Percentiles rank a stretch among this genome's conserved stretches.
Conservation (phyloP, 495 filamentous ascomycete species). For the Aspergillus coremiiformis region DNA sequence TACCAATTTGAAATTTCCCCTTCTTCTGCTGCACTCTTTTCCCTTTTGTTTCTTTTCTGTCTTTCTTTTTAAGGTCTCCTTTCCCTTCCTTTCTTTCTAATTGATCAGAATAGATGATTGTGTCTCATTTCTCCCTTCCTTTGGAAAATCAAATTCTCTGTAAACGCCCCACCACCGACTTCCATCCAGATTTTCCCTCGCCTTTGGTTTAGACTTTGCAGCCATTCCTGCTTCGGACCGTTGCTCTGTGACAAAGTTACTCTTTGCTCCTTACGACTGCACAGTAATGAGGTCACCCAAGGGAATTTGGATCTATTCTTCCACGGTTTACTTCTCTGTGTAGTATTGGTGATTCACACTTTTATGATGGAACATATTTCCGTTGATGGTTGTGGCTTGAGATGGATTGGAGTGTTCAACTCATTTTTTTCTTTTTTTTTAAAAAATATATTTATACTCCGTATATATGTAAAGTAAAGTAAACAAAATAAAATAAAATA, state of each 20-base stretch:
- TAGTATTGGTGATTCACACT: neutral
- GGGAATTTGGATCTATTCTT: neutral
- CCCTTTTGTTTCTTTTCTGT: neutral
- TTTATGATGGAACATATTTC: neutral
- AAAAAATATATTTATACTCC: too few species aligned
- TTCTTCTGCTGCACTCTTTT: neutral
- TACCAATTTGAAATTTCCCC: neutral
- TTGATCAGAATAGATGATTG: neutral
- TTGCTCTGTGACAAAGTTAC: neutral
- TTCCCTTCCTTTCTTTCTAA: slow-evolving; percentile 1
- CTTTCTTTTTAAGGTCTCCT: neutral
- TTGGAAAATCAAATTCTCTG: too few species aligned
- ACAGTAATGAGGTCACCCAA: neutral
- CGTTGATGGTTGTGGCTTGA: neutral
- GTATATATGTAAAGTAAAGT: too few species aligned
- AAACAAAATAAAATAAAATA: too few species aligned
- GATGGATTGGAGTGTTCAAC: neutral
- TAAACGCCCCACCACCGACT: neutral
- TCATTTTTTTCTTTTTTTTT: neutral
- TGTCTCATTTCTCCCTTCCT: neutral
- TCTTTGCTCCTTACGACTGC: neutral
- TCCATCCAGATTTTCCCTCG: neutral
- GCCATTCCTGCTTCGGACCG: neutral
- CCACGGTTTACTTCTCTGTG: neutral
- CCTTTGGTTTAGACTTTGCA: neutral